These are phyloP conservation scores for Leccinum subatratum DNA, from an alignment of 1,284 basidiomycete species.

Conservation along the genomic window DNA sequence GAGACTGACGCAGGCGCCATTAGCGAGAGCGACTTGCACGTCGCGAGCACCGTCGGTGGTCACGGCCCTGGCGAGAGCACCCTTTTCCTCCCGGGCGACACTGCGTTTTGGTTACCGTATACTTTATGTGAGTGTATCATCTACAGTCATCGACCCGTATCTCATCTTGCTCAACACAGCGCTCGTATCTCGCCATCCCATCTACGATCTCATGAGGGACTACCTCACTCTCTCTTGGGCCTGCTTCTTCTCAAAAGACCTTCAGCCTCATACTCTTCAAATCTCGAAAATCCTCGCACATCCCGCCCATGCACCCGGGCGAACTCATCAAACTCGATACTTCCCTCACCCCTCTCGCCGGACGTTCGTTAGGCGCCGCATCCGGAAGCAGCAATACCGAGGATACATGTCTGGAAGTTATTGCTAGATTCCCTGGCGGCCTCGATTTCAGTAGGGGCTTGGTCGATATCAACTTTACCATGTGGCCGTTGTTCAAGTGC, in stretches of 20 bases:
- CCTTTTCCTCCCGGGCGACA: constrained; percentile 78
- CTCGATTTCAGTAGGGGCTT: constrained; percentile 79
- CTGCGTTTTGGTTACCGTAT: constrained; percentile 91
- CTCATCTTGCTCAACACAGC: constrained; percentile 40
- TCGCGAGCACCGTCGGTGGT: constrained; percentile 62
- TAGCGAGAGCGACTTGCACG: constrained; percentile 79
- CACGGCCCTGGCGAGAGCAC: constrained; percentile 82
- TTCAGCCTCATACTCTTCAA: constrained; percentile 79
- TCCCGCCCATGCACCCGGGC: constrained; percentile 81
- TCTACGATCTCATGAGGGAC: constrained; percentile 90
- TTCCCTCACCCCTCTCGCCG: constrained; percentile 31
- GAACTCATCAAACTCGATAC: constrained; percentile 81
- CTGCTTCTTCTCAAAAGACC: constrained; percentile 88
- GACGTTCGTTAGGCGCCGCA: constrained; percentile 17
- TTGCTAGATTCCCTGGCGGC: constrained; percentile 80
- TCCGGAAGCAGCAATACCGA: constrained; percentile 47
- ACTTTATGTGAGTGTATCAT: constrained; percentile 66
- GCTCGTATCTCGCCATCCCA: constrained; percentile 83
- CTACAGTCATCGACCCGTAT: neutral
- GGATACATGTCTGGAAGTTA: constrained; percentile 74
- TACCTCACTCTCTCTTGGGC: constrained; percentile 91
- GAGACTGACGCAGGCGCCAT: constrained; percentile 71
- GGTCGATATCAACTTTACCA: constrained; percentile 87
- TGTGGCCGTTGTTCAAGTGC: constrained; percentile 96
- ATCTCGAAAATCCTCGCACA: constrained; percentile 80